A percentile compares a stretch with the other conserved stretches of the same genome.
phyloP scores from a whole-genome alignment of 2,329 filamentous ascomycete genomes.

The Epichloe coenophiala region DNA sequence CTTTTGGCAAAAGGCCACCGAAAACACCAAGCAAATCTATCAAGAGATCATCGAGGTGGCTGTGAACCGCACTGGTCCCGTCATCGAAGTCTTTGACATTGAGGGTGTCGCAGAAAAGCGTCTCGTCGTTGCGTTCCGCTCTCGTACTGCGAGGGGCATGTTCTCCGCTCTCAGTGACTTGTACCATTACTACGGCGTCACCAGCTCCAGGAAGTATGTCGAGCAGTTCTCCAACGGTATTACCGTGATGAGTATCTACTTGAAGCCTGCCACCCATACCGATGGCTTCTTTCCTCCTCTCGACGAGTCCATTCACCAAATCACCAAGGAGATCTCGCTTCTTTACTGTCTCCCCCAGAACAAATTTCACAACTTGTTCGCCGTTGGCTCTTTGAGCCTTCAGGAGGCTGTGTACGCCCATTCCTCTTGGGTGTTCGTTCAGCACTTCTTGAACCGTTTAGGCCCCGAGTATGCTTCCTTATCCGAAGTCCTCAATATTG shows the following conservation, averaged over 20 bases:
- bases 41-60: constrained; percentile 83
- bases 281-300: constrained; percentile 58
- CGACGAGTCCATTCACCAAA: constrained; percentile 92
- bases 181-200: constrained; percentile 97
- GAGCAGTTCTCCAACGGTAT: constrained; percentile 99
- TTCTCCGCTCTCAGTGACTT: constrained; percentile 93
- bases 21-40: constrained; percentile 92
- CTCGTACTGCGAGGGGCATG: constrained; percentile 78
- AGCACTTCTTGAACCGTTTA: constrained; percentile 93
- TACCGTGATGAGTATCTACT: constrained; percentile 90
- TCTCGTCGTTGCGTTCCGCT: constrained; percentile 86
- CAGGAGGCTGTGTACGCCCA: constrained; percentile 97
- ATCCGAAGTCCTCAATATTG: constrained; percentile 62
- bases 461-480: constrained; percentile 86
- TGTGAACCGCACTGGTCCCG: constrained; percentile 74
- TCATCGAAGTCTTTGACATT: constrained; percentile 96
- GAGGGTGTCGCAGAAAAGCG: constrained; percentile 85
- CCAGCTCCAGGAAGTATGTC: constrained; percentile 91
- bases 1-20: constrained; percentile 90
- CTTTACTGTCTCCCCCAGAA: constrained; percentile 97
- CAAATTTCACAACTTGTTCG: constrained; percentile 85
- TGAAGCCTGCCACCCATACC: constrained; percentile 54
- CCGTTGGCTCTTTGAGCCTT: constrained; percentile 70
- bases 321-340: constrained; percentile 95
- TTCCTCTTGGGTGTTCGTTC: constrained; percentile 93